These are phyloP conservation scores for Cantharellus anzutake DNA, from an alignment of 768 basidiomycete genomes.

Conservation along the genomic window DNA sequence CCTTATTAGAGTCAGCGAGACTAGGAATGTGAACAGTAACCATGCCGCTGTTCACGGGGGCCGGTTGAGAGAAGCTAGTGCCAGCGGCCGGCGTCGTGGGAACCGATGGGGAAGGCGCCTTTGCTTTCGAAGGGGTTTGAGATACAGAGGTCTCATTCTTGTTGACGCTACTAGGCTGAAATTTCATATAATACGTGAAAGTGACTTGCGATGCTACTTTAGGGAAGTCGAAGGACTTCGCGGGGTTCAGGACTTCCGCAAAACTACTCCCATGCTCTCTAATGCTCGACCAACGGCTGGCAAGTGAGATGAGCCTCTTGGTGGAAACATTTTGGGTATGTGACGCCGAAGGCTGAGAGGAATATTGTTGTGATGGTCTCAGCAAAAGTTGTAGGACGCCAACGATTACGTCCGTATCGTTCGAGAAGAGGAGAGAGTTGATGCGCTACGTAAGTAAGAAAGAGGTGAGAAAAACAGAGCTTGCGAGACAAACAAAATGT, in stretches of 20 bases:
- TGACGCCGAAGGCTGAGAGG: slow-evolving; percentile 66
- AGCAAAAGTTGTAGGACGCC: slow-evolving; percentile 69
- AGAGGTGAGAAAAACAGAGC: slow-evolving; percentile 1
- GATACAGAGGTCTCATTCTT: not conserved
- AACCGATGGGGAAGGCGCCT: slow-evolving; percentile 17
- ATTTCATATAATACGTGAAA: slow-evolving; percentile 61
- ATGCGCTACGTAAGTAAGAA: slow-evolving; percentile 41
- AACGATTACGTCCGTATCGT: slow-evolving; percentile 76
- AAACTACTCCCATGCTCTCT: slow-evolving; percentile 66
- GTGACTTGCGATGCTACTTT: slow-evolving; percentile 58
- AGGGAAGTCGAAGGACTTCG: slow-evolving; percentile 43
- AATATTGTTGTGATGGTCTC: slow-evolving; percentile 90
- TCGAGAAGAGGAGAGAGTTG: slow-evolving; percentile 70
- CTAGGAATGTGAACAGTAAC: slow-evolving; percentile 38
- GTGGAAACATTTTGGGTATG: slow-evolving; percentile 68
- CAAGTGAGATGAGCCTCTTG: slow-evolving; percentile 61
- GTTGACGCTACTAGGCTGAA: not conserved
- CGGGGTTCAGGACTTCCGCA: slow-evolving; percentile 39
- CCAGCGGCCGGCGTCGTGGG: slow-evolving; percentile 12
- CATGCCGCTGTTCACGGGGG: slow-evolving; percentile 23
- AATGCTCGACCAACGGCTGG: slow-evolving; percentile 66
- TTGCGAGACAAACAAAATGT: slow-evolving; percentile 9
- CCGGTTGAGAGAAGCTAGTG: slow-evolving; percentile 9
- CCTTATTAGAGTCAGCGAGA: slow-evolving; percentile 39
- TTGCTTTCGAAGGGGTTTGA: not conserved